phyloP scores from a whole-genome alignment of 2,329 filamentous ascomycete genomes.

The Talaromyces sp. region DNA sequence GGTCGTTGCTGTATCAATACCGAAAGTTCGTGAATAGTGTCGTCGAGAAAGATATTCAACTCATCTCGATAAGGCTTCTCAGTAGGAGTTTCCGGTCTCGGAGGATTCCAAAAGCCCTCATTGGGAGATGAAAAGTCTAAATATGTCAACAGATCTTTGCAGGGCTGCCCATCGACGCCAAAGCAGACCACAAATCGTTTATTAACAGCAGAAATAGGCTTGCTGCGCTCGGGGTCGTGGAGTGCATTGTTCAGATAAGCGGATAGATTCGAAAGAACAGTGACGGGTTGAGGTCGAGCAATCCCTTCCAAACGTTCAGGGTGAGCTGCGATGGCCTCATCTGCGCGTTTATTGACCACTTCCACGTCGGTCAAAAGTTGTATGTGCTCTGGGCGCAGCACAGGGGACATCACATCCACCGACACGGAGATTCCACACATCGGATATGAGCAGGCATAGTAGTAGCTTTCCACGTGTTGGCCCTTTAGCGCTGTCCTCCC shows the following conservation, averaged over 20 bases:
- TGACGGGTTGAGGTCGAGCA: conserved; percentile 46
- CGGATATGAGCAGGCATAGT: conserved; percentile 56
- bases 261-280: conserved; percentile 52
- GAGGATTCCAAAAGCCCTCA: conserved; percentile 40
- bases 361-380: conserved; percentile 50
- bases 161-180: conserved; percentile 50
- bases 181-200: conserved; percentile 61
- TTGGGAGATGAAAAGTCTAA: conserved; percentile 51
- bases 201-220: conserved; percentile 54
- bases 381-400: conserved; percentile 46
- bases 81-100: conserved; percentile 28
- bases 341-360: conserved; percentile 48
- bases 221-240: conserved; percentile 44
- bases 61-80: conserved; percentile 35
- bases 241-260: conserved; percentile 58
- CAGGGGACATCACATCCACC: conserved; percentile 49
- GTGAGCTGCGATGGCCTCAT: conserved; percentile 46
- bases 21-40: conserved; percentile 55
- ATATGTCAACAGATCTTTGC: conserved; percentile 51
- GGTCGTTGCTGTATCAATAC: conserved; percentile 45
- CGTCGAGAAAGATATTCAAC: conserved; percentile 49
- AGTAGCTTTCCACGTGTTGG: conserved; percentile 39
- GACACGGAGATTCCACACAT: conserved; percentile 51
- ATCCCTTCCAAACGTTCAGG: conserved; percentile 52
- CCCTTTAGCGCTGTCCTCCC: conserved; percentile 22